Conservation (phyloP, 148 eudicot genomes). For the Fagopyrum esculentum region DNA sequence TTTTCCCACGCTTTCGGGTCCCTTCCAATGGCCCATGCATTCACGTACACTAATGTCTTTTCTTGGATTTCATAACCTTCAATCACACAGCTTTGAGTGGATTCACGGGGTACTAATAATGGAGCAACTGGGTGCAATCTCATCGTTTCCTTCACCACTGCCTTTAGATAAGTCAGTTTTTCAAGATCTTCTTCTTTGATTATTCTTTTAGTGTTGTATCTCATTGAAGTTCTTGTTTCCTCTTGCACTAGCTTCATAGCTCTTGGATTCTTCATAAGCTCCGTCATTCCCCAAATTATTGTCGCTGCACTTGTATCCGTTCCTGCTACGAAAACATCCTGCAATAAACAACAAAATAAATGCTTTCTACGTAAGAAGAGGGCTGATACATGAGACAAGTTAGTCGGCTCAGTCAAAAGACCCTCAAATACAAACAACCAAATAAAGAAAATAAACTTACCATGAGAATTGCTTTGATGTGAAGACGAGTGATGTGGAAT, state of each 20-base stretch:
- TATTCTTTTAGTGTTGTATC: not conserved
- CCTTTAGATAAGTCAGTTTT: conserved; percentile 23
- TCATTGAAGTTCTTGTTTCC: conserved; percentile 2
- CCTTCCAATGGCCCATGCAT: conserved; percentile 13
- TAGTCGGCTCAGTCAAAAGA: too few species aligned
- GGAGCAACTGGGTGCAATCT: conserved; percentile 32
- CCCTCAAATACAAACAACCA: not conserved
- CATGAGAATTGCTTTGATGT: conserved; percentile 28
- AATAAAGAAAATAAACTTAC: conserved; percentile 8
- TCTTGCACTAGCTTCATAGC: conserved; percentile 28
- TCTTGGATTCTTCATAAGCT: conserved; percentile 21
- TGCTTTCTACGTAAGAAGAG: too few species aligned
- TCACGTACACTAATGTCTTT: not conserved
- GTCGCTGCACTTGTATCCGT: not conserved
- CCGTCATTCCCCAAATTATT: conserved; percentile 34
- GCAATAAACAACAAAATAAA: not conserved
- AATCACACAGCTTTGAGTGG: conserved; percentile 20
- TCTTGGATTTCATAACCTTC: conserved; percentile 28
- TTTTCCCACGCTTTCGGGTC: conserved; percentile 36
- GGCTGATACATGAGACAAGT: too few species aligned
- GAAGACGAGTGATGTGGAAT: conserved; percentile 15
- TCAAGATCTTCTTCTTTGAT: conserved; percentile 22
- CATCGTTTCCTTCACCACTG: conserved; percentile 32
- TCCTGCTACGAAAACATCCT: too few species aligned
- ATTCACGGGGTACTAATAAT: conserved; percentile 25